Evolutionary conservation across 345 rosid genomes (phyloP).

Genomic region (Lumnitzera racemosa): DNA sequence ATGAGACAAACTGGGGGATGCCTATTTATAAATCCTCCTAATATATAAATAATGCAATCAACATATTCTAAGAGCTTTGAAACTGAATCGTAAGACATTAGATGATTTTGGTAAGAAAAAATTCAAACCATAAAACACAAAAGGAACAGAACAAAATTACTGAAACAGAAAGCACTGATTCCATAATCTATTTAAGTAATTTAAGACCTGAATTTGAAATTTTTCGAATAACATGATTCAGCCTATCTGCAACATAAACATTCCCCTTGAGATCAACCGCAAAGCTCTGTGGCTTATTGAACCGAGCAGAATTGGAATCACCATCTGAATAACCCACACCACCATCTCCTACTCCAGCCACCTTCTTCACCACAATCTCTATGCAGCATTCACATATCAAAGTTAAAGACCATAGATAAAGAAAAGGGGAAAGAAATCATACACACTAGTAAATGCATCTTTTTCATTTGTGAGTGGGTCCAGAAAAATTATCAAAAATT

Average conservation of each 20-base stretch:
- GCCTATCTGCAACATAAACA: constrained; percentile 58
- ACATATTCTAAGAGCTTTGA: too few relatives aligned
- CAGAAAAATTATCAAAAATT: too few relatives aligned
- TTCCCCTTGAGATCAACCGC: constrained; percentile 57
- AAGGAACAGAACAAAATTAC: neutral
- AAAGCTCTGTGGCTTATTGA: constrained; percentile 40
- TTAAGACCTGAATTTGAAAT: constrained; percentile 44
- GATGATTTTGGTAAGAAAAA: too few relatives aligned
- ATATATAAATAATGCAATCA: too few relatives aligned
- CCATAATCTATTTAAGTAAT: neutral
- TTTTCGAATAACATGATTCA: constrained; percentile 49
- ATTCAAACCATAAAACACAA: too few relatives aligned
- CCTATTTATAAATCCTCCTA: too few relatives aligned
- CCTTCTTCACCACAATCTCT: constrained; percentile 36
- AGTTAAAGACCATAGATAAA: too few relatives aligned
- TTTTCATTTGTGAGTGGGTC: too few relatives aligned
- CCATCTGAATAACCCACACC: constrained; percentile 35
- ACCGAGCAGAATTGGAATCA: constrained; percentile 35
- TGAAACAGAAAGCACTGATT: neutral
- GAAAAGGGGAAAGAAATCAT: too few relatives aligned
- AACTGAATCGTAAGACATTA: too few relatives aligned
- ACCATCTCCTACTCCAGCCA: constrained; percentile 50
- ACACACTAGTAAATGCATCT: too few relatives aligned
- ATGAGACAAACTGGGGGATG: too few relatives aligned
- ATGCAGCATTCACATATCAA: constrained; percentile 6